Conservation (phyloP, 345 rosid genomes). For the Citrus mangshanensis region DNA sequence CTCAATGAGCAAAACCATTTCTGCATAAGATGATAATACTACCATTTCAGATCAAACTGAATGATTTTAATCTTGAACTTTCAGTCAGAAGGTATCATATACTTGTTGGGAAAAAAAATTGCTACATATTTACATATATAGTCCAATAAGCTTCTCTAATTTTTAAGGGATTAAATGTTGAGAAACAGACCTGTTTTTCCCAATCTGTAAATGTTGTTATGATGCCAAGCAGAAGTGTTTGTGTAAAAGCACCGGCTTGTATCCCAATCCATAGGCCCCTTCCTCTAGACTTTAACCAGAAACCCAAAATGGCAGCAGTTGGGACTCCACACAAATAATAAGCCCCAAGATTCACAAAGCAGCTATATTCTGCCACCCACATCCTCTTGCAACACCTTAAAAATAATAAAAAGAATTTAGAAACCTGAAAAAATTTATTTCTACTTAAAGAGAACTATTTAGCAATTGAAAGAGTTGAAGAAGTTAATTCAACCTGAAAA, state of each 20-base stretch:
- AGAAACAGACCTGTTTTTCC: slow-evolving; percentile 48
- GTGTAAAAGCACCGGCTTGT: slow-evolving; percentile 50
- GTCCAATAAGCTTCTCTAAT: neutral
- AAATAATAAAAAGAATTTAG: neutral
- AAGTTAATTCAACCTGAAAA: slow-evolving; percentile 50
- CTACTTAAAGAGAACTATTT: neutral
- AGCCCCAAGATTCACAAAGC: slow-evolving; percentile 71
- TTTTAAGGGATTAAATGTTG: neutral
- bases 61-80: too few species aligned
- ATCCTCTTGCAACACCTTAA: slow-evolving; percentile 75
- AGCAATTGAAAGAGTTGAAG: neutral
- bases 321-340: slow-evolving; percentile 72
- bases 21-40: neutral
- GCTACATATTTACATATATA: neutral
- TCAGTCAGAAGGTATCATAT: too few species aligned
- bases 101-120: neutral
- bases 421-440: neutral
- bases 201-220: slow-evolving; percentile 62
- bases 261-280: slow-evolving; percentile 77
- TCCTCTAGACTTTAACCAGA: slow-evolving; percentile 48
- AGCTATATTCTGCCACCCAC: slow-evolving; percentile 84
- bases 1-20: neutral
- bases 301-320: slow-evolving; percentile 49
- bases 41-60: too few species aligned
- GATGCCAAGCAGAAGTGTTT: slow-evolving; percentile 39